Evolutionary conservation across 495 filamentous ascomycete species (phyloP).

Genomic region (Daldinia decipiens): DNA sequence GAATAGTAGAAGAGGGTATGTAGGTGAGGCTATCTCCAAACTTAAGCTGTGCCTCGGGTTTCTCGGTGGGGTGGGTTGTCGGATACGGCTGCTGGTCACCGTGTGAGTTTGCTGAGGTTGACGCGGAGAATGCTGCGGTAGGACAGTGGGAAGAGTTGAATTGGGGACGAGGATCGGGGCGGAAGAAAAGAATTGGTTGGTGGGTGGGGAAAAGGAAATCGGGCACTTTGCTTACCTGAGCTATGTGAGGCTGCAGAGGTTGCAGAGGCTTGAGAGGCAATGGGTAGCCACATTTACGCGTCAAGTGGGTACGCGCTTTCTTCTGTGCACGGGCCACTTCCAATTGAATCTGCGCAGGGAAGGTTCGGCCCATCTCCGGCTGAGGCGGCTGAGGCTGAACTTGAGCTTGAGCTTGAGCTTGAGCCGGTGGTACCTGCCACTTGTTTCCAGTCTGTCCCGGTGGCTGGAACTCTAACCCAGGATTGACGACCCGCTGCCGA

Average conservation of each 20-base stretch:
- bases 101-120: conserved; percentile 36
- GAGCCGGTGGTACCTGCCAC: neutral
- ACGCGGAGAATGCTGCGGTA: conserved; percentile 29
- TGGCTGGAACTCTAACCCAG: neutral
- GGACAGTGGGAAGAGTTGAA: conserved; percentile 38
- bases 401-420: no score
- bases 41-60: conserved; percentile 9
- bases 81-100: conserved; percentile 30
- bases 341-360: neutral
- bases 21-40: conserved; percentile 18
- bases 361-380: neutral
- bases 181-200: conserved; percentile 33
- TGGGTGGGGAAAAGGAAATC: conserved; percentile 12
- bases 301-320: neutral
- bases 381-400: neutral
- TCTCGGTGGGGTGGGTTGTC: conserved; percentile 30
- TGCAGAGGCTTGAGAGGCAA: neutral
- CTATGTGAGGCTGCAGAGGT: neutral
- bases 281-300: neutral
- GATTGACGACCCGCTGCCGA: neutral
- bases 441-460: conserved; percentile 1
- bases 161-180: conserved; percentile 31
- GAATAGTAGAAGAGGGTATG: neutral
- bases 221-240: conserved; percentile 7
- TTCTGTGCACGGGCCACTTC: neutral